Base-by-base conservation (phyloP, 2,329 filamentous ascomycete genomes). In the Mollisia scopiformis region DNA sequence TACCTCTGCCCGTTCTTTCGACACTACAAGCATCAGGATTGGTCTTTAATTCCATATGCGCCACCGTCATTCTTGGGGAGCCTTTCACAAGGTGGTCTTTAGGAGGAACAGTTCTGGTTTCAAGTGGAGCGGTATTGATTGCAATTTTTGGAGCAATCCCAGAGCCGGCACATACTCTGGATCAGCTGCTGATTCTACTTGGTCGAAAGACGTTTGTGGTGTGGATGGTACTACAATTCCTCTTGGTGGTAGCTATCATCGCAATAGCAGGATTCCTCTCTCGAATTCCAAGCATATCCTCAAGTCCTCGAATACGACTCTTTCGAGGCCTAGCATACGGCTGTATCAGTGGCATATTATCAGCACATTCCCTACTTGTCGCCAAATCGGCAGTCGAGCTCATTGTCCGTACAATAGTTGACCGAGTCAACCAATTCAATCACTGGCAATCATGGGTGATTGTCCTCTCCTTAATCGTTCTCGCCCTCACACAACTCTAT, bases 31-130 rank as follows among this genome's bases (percentile, higher is more conserved):
- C 94, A 19, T 96, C 94, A 3, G 95, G 95, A 47, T 84, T 99
- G 58, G 95, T 99, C 64, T 99, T 99, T 83, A 99, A 99, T 80
- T 97, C 94, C 59, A 92, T 98, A 76, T 97, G 96, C 82, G 95
- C 95, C 63, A 96, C 93, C 47, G 79, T 98, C 59, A 92, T 98
- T 71, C 84, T 99, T 51, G 89, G 90, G 72, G 94, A 99, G 77
- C 92, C 93, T 4, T 99, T 98, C 77, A 98, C 95, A 55, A 86
- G 85, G 74, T 96, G 93, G 84, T 97, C 94, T n/a, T 82, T 96
- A 37, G 85, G 91, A 71, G 95, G 95, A 37, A 99, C 95, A 1
- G 71, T 95, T 55, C 85, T 99, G 53, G 95, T 98, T 43, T 94
- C 92, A 65, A 82, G 82, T 23, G 95, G 95, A 57, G 95, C 95